These are phyloP conservation scores for Sophora flavescens DNA, from an alignment of 306 rosid species.

Conservation along the genomic window DNA sequence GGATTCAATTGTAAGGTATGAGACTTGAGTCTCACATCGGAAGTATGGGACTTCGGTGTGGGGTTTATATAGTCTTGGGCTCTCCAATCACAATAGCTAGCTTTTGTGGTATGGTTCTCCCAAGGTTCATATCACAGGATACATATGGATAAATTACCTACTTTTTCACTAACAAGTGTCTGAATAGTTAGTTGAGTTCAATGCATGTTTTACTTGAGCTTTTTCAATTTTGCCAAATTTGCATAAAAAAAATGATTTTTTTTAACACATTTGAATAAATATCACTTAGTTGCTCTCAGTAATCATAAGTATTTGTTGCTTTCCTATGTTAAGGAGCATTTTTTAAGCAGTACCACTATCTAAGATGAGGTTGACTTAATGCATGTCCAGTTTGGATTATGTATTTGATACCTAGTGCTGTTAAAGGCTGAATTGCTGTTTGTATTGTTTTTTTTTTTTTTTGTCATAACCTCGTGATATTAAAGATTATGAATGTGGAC, in stretches of 20 bases:
- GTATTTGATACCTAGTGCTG: background rate
- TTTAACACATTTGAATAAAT: background rate
- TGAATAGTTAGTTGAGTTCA: constrained; percentile 13
- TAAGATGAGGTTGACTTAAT: constrained; percentile 10
- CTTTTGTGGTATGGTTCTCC: too few species aligned
- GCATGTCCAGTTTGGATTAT: background rate
- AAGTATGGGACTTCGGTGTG: too few species aligned
- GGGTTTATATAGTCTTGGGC: too few species aligned
- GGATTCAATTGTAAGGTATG: too few species aligned
- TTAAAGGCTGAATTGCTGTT: background rate
- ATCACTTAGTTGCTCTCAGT: background rate
- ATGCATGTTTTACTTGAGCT: constrained; percentile 20
- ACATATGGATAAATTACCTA: background rate
- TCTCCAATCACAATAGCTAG: too few species aligned
- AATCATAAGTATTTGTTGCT: background rate
- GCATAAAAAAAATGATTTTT: background rate
- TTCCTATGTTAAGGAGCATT: constrained; percentile 7
- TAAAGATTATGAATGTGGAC: background rate
- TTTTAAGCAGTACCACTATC: background rate
- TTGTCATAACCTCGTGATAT: background rate
- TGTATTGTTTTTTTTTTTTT: background rate
- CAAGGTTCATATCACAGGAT: background rate
- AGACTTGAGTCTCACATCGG: too few species aligned
- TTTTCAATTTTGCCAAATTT: constrained; percentile 25
- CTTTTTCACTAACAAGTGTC: background rate